Evolutionary conservation across 345 rosid species (phyloP), one percentile per base, ranked within the genome.

Genomic region (Excoecaria cochinchinensis): DNA sequence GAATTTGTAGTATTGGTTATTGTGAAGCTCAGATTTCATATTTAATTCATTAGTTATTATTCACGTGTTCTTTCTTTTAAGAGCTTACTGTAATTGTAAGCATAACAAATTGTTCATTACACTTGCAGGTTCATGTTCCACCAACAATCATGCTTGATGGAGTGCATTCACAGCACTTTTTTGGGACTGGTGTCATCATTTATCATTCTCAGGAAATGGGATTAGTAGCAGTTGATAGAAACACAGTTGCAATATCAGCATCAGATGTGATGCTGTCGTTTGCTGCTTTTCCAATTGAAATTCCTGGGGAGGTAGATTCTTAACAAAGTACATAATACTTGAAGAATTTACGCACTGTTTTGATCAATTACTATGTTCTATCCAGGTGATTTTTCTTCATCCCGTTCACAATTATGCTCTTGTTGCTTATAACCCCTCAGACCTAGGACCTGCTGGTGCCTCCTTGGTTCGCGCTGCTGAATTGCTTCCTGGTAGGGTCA

Each of bases 251-350:
- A 36, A 84, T 91, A 78, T 86, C 95, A 81, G 82, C 91, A n/a
- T 91, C 94, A 53, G 99, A 95, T 79, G 92, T 95, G 88, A 91
- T 95, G 92, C 75, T 95, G 82, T 93, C 99, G 22, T 95, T 95
- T 79, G 93, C 99, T 79, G 99, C 98, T 70, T 93, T 85, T 82
- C 98, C 99, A 40, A 88, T 93, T 79, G 99, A 95, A 88, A 91
- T 93, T 86, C 98, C 98, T 17, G 99, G 98, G 77, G 97, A 95
- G 96, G 98, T 95, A 81, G 77, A 77, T 62, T 69, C 71, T 71
- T 64, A 22, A 38, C 9, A 3, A 8, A 51, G n/a, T 16, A 69
- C 52, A 19, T 53, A 36, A 47, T 56, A 47, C 48, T 19, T 55
- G 53, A 60, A 70, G 71, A 16, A 69, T 31, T 73, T 65, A 6